Percentiles rank a stretch among this genome's conserved stretches.
Conservation (phyloP, 805 yeast genomes). For the Yarrowia sp. region DNA sequence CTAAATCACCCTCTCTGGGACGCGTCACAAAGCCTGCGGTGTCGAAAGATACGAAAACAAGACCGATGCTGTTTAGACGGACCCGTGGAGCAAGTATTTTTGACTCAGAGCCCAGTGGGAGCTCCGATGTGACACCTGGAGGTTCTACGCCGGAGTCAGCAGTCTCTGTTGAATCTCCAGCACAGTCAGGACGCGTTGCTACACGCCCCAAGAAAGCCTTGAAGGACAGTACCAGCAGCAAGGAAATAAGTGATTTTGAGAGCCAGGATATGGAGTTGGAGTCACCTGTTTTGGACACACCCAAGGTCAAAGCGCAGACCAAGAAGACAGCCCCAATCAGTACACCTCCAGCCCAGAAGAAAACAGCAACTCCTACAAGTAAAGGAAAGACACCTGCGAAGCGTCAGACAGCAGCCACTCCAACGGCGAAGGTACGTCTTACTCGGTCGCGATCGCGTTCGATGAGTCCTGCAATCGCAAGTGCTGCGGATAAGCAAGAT, state of each 20-base stretch:
- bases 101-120: neutral
- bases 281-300: neutral
- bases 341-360: neutral
- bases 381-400: neutral
- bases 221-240: neutral
- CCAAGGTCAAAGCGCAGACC: neutral
- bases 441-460: constrained; percentile 1
- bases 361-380: neutral
- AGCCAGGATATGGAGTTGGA: neutral
- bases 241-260: neutral
- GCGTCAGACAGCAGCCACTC: neutral
- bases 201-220: neutral
- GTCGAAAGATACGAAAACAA: neutral
- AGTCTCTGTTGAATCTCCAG: neutral
- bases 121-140: neutral
- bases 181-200: neutral
- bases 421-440: neutral
- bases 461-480: neutral
- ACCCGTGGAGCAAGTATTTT: constrained; percentile 1
- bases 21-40: constrained; percentile 1
- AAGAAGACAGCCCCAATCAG: neutral
- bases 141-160: neutral
- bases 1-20: neutral
- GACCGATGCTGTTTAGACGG: neutral
- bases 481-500: neutral